Base-by-base conservation (phyloP, 306 rosid species). In the Abrus precatorius region DNA sequence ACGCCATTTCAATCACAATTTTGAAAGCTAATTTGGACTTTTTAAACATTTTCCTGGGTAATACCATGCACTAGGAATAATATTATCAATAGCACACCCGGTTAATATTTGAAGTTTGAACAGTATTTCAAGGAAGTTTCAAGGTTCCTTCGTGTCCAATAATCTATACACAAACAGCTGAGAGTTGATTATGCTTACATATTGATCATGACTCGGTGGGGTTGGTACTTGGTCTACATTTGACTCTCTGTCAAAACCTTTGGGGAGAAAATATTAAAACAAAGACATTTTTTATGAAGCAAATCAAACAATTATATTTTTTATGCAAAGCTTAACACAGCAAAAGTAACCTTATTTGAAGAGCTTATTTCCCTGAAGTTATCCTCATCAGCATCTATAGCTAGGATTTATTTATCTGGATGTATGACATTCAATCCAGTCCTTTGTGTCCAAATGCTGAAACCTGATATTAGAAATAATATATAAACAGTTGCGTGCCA, bases 181-280 rank as follows among this genome's bases (percentile, higher is more conserved):
- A 45, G 72, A 80, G 66, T 70, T 77, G 38, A 79, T 69, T 55
- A 27, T 56, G 76, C 44, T 72, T 30, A 56, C 72, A 73, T 69
- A 61, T 50, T 76, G 52, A 83, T 78, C 33, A 67, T 60, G 81
- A 73, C 70, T 27, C 28, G 20, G 45, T 53, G 28, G 57, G 36
- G 33, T 56, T 53, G 55, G 12, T 45, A 29, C 72, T 60, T 72
- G 30, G 74, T 85, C 83, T 49, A 57, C 44, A 13, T 72, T 72
- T 82, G 81, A 85, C 79, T 74, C 79, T 68, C 1, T n/a, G 88
- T 82, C 86, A 74, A 82, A 74, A 75, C 54, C 74, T 63, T 28
- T 1, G 10, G 38, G 53, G 14, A 56, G 59, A 52, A 73, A 60
- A 69, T 80, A 49, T 14, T 1, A 36, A 75, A 70, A 69, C 43